Base-by-base conservation (phyloP, 2,329 filamentous ascomycete species). In the Cercospora brassicicola region DNA sequence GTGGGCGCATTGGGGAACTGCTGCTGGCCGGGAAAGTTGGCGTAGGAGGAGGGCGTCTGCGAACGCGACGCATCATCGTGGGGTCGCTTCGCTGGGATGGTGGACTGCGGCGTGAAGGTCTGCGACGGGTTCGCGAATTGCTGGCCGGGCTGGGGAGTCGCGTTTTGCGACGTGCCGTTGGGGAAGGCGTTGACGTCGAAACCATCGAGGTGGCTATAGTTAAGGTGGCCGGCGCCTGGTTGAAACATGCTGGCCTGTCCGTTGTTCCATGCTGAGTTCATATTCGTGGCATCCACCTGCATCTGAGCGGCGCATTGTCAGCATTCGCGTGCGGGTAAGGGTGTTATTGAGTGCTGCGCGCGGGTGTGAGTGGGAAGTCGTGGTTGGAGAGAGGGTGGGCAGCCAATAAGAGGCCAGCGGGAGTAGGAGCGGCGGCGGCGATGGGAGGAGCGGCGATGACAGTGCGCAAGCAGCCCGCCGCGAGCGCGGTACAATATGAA, bases 31-130 rank as follows among this genome's bases (percentile, higher is more conserved):
- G 86, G 86, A 70, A 89, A 86, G 77, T 45, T 65, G 92, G 76
- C 93, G 91, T 67, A 71, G 65, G 74, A 76, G 67, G 71, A 74
- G 36, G 94, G 94, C 31, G 94, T 98, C 78, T 97, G 94, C 74
- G 94, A 94, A 80, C 94, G 92, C 81, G 94, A 96, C 8, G 59
- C 63, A 56, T 62, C 94, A 80, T 97, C 94, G 81, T 96, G 93
- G 64, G 91, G 87, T 76, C 95, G 89, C 82, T 98, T 99, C 23
- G 94, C 94, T 67, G 94, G 94, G 73, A 97, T 90, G 76, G 96
- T 89, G 59, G 91, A 86, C 81, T 92, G 94, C 73, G 92, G 92
- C 78, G 93, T 91, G 83, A 94, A 96, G 76, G 88, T 87, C 69
- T 90, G 87, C 76, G 91, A 91, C 76, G 90, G 87, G 79, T 92